A percentile compares a stretch with the other conserved stretches of the same genome.
Evolutionary conservation across 2,329 filamentous ascomycete species (phyloP).

Genomic region (Simplicillium aogashimaense): DNA sequence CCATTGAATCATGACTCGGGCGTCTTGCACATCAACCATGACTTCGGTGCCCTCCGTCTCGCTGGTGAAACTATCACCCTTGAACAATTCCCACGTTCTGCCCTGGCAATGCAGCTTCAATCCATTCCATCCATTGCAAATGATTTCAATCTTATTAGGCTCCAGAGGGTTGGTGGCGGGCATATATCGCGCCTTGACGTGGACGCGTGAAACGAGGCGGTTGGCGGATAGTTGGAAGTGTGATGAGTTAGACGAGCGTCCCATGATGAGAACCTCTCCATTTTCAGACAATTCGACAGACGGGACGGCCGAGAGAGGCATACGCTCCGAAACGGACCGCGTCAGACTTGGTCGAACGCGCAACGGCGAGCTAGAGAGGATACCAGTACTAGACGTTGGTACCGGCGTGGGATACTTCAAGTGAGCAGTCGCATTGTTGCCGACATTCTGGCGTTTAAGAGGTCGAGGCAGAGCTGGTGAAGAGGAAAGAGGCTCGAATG

Average conservation of each 20-base stretch:
- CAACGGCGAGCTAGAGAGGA: constrained; percentile 79
- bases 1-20: constrained; percentile 84
- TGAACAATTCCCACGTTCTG: constrained; percentile 72
- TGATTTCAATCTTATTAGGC: constrained; percentile 72
- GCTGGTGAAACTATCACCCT: constrained; percentile 83
- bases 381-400: constrained; percentile 86
- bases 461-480: constrained; percentile 63
- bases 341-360: constrained; percentile 29
- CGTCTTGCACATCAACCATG: constrained; percentile 91
- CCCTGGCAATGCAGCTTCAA: constrained; percentile 87
- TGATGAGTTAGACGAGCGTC: constrained; percentile 89
- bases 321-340: constrained; percentile 63
- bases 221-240: constrained; percentile 90
- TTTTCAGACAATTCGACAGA: constrained; percentile 70
- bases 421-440: constrained; percentile 34
- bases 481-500: constrained; percentile 73
- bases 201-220: constrained; percentile 84
- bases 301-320: constrained; percentile 76
- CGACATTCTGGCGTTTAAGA: constrained; percentile 53
- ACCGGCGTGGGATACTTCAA: constrained; percentile 85
- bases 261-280: constrained; percentile 77
- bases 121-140: constrained; percentile 94
- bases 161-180: constrained; percentile 57
- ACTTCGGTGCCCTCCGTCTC: constrained; percentile 83
- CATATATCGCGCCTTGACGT: constrained; percentile 81